Percentiles rank a stretch among this genome's conserved stretches.
Evolutionary conservation across 2,329 filamentous ascomycete species (phyloP).

Genomic region (Xylaria sp.): DNA sequence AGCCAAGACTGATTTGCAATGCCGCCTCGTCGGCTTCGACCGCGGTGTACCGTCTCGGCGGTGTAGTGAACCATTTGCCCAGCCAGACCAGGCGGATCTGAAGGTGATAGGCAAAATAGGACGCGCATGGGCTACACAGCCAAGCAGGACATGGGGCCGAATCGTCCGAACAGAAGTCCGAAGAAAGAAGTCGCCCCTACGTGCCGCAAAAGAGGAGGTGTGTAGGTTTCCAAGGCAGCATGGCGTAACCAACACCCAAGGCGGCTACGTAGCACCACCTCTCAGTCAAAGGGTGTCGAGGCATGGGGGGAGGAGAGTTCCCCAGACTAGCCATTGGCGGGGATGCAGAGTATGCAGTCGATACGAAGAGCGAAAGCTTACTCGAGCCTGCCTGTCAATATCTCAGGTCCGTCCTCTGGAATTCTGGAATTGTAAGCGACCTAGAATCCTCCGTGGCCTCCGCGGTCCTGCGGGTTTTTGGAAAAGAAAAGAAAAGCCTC

Average conservation of each 20-base stretch:
- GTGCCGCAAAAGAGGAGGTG: slow-evolving; percentile 3
- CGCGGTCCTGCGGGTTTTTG: slow-evolving; percentile 15
- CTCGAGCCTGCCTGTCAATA: background rate
- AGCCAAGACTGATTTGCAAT: slow-evolving; percentile 28
- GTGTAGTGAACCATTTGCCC: slow-evolving; percentile 7
- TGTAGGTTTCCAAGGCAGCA: slow-evolving; percentile 8
- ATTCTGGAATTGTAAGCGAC: slow-evolving; percentile 7
- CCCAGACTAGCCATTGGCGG: background rate
- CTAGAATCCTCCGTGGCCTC: slow-evolving; percentile 11
- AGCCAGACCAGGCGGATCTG: slow-evolving; percentile 8
- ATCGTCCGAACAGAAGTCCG: slow-evolving; percentile 18
- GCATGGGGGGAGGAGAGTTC: background rate
- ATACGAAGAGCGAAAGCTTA: slow-evolving; percentile 2
- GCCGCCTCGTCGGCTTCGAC: slow-evolving; percentile 19
- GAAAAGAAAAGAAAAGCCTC: slow-evolving; percentile 25
- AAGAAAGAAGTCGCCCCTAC: slow-evolving; percentile 4
- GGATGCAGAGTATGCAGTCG: background rate
- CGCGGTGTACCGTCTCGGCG: slow-evolving; percentile 26
- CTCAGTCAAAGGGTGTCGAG: slow-evolving; percentile 1
- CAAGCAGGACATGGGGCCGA: slow-evolving; percentile 20
- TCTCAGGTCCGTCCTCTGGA: background rate
- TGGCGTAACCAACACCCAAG: slow-evolving; percentile 15
- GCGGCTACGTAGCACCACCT: background rate
- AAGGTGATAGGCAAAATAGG: slow-evolving; percentile 17
- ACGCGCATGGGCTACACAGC: slow-evolving; percentile 15